Evolutionary conservation across 495 filamentous ascomycete species (phyloP), one percentile per base, ranked within the genome.

Genomic region (Echria macrotheca): DNA sequence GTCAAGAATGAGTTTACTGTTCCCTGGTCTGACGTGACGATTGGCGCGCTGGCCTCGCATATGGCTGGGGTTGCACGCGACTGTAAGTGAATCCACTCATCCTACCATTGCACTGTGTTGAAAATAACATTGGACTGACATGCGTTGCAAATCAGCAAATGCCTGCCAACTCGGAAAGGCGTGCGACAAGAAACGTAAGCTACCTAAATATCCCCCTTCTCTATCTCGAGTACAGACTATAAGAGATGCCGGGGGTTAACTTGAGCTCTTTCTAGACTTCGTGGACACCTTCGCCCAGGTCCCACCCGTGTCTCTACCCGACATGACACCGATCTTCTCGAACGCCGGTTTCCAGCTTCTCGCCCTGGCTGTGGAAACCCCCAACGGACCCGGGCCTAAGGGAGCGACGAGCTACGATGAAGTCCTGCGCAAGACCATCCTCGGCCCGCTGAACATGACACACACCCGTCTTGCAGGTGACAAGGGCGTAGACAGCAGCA

Each of bases 21-120:
- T 12, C 48, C 58, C n/a, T 72, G 69, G 68, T 46, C 55, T 5
- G 61, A 69, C 4, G 56, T 70, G 3, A 72, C 68, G 8, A 18
- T 70, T 19, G 60, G 60, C 14, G 51, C 61, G 7, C 54, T 72
- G 12, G 56, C 61, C 17, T 63, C 65, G 21, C 69, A 72, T 19
- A 52, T 70, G 51, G 56, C 63, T 15, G 66, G 69, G 24, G 57
- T 72, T 44, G 47, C 53, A 0, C 41, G 61, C 36, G 64, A 66
- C 38, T 54, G n/a, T n/a, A n/a, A n/a, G n/a, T n/a, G n/a, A n/a
- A n/a, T n/a, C n/a, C n/a, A n/a, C n/a, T n/a, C n/a, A n/a, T n/a
- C n/a, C n/a, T n/a, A n/a, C n/a, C n/a, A n/a, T n/a, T n/a, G n/a
- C n/a, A n/a, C n/a, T n/a, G n/a, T n/a, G n/a, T n/a, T n/a, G n/a